Conservation (phyloP, 345 rosid species). For the Triadica sebifera region DNA sequence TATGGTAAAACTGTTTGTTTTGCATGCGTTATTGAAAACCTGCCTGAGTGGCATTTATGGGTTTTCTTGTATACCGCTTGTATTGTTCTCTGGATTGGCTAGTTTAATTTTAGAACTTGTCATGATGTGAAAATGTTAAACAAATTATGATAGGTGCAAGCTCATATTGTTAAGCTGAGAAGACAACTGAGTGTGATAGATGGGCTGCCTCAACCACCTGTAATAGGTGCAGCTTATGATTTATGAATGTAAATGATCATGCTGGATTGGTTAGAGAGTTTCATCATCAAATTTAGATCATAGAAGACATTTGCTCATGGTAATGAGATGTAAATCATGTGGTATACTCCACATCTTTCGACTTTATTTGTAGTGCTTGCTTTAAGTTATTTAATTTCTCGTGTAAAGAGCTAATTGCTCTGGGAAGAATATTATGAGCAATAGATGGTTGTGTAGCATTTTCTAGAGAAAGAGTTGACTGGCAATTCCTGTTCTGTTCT, state of each 20-base stretch:
- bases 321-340: conserved; percentile 20
- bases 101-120: conserved; percentile 10
- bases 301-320: neutral
- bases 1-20: too few relatives aligned
- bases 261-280: too few relatives aligned
- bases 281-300: too few relatives aligned
- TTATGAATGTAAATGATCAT: conserved; percentile 25
- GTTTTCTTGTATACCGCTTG: neutral
- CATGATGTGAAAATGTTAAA: conserved; percentile 16
- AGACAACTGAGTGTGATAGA: conserved; percentile 59
- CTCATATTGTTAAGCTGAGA: conserved; percentile 63
- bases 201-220: conserved; percentile 42
- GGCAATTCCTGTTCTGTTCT: neutral
- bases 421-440: neutral
- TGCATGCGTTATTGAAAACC: neutral
- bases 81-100: neutral
- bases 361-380: conserved; percentile 10
- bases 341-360: conserved; percentile 12
- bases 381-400: neutral
- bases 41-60: neutral
- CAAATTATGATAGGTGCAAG: conserved; percentile 66
- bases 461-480: neutral
- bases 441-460: conserved; percentile 11
- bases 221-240: conserved; percentile 33
- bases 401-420: neutral